Conservation (phyloP, 2,329 filamentous ascomycete species). For the Leptographium radiaticola region DNA sequence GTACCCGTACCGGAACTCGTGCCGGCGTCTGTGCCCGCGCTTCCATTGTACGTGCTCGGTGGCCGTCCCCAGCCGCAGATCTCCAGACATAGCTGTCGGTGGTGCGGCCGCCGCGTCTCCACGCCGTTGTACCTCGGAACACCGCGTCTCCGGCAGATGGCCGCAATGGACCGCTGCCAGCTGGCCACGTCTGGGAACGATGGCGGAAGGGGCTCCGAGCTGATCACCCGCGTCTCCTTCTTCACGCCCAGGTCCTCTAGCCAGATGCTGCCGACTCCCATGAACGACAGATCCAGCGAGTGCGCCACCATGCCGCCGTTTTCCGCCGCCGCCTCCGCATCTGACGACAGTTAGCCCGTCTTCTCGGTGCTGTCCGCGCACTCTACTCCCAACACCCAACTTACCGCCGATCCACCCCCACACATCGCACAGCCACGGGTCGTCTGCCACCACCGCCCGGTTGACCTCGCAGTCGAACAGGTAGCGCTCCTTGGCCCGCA, state of each 20-base stretch:
- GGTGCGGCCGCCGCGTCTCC: slow-evolving; percentile 44
- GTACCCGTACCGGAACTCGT: too few species aligned
- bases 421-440: slow-evolving; percentile 63
- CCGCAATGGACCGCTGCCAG: slow-evolving; percentile 50
- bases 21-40: neutral
- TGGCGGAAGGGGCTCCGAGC: slow-evolving; percentile 28
- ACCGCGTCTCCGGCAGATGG: slow-evolving; percentile 48
- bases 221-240: slow-evolving; percentile 5
- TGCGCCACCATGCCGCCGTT: slow-evolving; percentile 58
- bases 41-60: neutral
- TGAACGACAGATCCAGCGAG: slow-evolving; percentile 58
- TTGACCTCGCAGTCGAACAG: slow-evolving; percentile 54
- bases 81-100: slow-evolving; percentile 62
- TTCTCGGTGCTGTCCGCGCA: slow-evolving; percentile 18
- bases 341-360: neutral
- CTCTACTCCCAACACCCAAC: too few species aligned
- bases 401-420: slow-evolving; percentile 63
- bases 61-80: slow-evolving; percentile 61
- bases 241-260: slow-evolving; percentile 49
- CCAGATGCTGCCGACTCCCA: slow-evolving; percentile 65
- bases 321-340: slow-evolving; percentile 49
- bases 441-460: slow-evolving; percentile 52
- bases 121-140: slow-evolving; percentile 27
- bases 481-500: slow-evolving; percentile 48
- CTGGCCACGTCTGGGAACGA: slow-evolving; percentile 33